Base-by-base conservation (phyloP, 2,329 filamentous ascomycete genomes). In the Fusarium nematophilum region DNA sequence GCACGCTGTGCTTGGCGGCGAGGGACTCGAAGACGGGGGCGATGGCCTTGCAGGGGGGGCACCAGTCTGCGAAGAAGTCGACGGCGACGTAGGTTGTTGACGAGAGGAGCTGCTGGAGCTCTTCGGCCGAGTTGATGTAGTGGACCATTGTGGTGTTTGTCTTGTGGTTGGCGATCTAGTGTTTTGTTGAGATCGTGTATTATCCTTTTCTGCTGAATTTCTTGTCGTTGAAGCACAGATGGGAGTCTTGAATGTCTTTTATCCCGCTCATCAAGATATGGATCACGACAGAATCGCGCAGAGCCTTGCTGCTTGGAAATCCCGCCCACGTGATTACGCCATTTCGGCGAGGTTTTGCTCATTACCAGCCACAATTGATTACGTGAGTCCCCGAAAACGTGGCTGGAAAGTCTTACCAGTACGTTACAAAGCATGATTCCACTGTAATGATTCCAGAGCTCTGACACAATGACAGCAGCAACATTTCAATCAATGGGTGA, bases 11-110 rank as follows among this genome's bases (percentile, higher is more conserved):
- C 56, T 68, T 64, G 15, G 57, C 47, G 45, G 73, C 68, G 11
- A 74, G 68, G 7, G 31, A 59, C 47, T 75, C 70, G 62, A 76
- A 83, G 40, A 81, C 52, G 27, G 81, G 80, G 3, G 76, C 76
- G 58, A 83, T 83, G 49, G 72, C 70, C 45, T 78, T 79, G 75
- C 81, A 83, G 3, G 81, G 81, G 1, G 75, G 75, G 58, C 81
- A 83, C 81, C 81, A 83, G 66, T 78, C 76, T 9, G 81, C 81
- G 66, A 75, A 81, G 70, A 83, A 83, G 73, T 83, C 80, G 53
- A 83, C 72, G 37, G 74, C 72, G 50, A 80, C 77, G 69, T 79
- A 75, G 36, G 73, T 78, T 46, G 72, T 77, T 29, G 73, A 69
- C 2, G 68, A 43, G 57, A 81, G 66, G 31, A 82, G 72, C 15